A percentile compares a stretch with the other conserved stretches of the same genome.
Conservation (phyloP, 2,329 filamentous ascomycete genomes). For the Cordyceps cateniannulata region DNA sequence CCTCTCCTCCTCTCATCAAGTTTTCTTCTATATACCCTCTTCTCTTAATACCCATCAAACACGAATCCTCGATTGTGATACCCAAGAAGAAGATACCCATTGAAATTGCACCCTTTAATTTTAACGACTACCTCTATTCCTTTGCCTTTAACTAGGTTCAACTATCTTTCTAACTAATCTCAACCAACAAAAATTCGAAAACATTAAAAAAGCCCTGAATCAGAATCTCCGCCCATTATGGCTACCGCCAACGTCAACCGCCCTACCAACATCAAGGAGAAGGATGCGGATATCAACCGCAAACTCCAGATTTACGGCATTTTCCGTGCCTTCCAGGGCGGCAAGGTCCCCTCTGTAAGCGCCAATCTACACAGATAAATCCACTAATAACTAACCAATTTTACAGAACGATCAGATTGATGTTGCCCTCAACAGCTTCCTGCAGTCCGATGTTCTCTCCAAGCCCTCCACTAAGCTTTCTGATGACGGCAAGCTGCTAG, state of each 20-base stretch:
- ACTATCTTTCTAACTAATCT: background rate
- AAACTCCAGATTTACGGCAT: constrained; percentile 97
- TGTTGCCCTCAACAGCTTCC: constrained; percentile 82
- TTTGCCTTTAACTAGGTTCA: constrained; percentile 7
- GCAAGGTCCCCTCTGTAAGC: constrained; percentile 84
- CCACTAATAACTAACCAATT: constrained; percentile 13
- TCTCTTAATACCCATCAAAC: constrained; percentile 12
- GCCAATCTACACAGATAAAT: background rate
- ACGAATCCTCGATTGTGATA: constrained; percentile 8
- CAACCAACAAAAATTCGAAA: background rate
- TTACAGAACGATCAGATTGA: constrained; percentile 88
- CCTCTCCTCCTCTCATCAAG: background rate
- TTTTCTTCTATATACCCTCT: constrained; percentile 10
- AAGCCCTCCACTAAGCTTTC: constrained; percentile 74
- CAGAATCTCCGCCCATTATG: constrained; percentile 12
- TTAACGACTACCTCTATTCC: background rate
- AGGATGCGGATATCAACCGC: constrained; percentile 81
- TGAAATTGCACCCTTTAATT: background rate
- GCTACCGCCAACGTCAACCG: constrained; percentile 54
- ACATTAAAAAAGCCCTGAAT: background rate
- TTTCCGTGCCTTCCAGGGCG: constrained; percentile 72
- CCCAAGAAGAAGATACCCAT: background rate
- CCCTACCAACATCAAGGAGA: constrained; percentile 65
- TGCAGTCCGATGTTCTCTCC: constrained; percentile 63
- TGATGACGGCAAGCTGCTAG: constrained; percentile 69